Percentiles rank a stretch among this genome's conserved stretches.
These are phyloP conservation scores for Cochlearia excelsa DNA, from an alignment of 345 rosid species.

Conservation along the genomic window DNA sequence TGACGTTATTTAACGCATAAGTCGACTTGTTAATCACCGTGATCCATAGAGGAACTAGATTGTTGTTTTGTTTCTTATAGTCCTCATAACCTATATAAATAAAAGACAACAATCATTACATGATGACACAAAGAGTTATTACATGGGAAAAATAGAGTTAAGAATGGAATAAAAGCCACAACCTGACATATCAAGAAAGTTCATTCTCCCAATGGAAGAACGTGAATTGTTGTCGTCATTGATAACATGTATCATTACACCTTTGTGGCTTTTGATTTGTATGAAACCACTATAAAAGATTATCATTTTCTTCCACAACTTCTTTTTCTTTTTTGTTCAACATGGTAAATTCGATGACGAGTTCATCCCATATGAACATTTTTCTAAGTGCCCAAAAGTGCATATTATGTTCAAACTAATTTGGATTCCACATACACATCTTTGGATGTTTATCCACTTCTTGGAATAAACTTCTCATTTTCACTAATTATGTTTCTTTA, in stretches of 20 bases:
- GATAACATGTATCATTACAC: constrained; percentile 51
- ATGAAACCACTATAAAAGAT: too few species aligned
- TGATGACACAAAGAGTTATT: constrained; percentile 2
- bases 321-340: too few species aligned
- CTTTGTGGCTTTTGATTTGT: constrained; percentile 41
- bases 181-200: constrained; percentile 81
- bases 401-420: too few species aligned
- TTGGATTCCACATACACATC: too few species aligned
- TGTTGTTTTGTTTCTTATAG: constrained; percentile 45
- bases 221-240: neutral
- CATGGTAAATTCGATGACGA: too few species aligned
- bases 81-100: constrained; percentile 59
- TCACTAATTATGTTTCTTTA: too few species aligned
- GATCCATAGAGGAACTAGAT: constrained; percentile 41
- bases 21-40: constrained; percentile 57
- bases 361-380: too few species aligned
- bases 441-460: too few species aligned
- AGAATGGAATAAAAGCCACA: neutral
- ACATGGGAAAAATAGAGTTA: neutral
- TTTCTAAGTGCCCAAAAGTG: too few species aligned
- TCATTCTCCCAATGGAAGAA: constrained; percentile 48
- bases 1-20: constrained; percentile 65
- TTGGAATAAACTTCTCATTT: too few species aligned
- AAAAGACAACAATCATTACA: constrained; percentile 9
- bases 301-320: too few species aligned